phyloP scores from a whole-genome alignment of 169 alveolate genomes.

The Cryptosporidium canis region DNA sequence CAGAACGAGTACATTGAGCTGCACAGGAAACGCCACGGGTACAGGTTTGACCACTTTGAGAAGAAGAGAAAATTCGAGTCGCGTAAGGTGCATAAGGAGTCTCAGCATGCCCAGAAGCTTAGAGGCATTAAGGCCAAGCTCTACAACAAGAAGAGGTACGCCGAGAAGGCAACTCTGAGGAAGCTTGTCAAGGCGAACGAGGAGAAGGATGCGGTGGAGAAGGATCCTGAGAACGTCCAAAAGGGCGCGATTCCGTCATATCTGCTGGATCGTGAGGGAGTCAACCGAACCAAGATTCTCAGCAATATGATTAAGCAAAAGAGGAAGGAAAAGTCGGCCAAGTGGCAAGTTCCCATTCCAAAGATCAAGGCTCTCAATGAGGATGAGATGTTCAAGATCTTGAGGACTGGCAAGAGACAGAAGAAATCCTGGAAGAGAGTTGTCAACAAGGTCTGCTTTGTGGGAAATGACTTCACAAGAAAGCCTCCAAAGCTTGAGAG shows the following conservation, averaged over 20 bases:
- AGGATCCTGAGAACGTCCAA: conserved; percentile 83
- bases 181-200: conserved; percentile 91
- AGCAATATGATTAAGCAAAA: conserved; percentile 98
- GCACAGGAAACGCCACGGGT: conserved; percentile 95
- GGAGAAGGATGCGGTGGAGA: conserved; percentile 92
- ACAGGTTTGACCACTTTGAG: conserved; percentile 93
- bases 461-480: conserved; percentile 97
- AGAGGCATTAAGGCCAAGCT: conserved; percentile 97
- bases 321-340: conserved; percentile 98
- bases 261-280: conserved; percentile 97
- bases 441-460: conserved; percentile 96
- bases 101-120: conserved; percentile 93
- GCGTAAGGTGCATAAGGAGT: conserved; percentile 90
- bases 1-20: conserved; percentile 97
- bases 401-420: conserved; percentile 94
- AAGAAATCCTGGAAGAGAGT: conserved; percentile 98
- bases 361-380: conserved; percentile 93
- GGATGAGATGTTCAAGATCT: conserved; percentile 92
- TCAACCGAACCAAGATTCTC: conserved; percentile 91
- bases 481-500: conserved; percentile 99
- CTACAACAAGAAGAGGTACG: conserved; percentile 93
- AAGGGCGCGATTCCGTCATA: conserved; percentile 99
- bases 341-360: conserved; percentile 99
- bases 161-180: conserved; percentile 97
- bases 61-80: conserved; percentile 93